Percentiles rank a stretch among this genome's conserved stretches.
Conservation (phyloP, 1,139 yeast species). For the Diutina catenulata region DNA sequence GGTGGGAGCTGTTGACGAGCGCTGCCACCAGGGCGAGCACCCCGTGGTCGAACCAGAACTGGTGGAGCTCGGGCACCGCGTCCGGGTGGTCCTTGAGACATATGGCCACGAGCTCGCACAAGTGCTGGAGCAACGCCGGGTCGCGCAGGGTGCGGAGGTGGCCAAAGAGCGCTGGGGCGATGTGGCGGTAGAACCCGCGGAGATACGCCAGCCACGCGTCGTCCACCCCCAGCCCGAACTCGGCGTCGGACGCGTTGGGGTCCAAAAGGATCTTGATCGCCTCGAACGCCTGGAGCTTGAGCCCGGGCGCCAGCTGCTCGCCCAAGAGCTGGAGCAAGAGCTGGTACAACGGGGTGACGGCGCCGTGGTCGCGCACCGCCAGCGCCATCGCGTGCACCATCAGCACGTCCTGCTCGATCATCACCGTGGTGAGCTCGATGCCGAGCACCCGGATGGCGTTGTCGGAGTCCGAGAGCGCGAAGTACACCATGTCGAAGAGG, state of each 20-base stretch:
- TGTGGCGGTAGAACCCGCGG: slow-evolving; percentile 45
- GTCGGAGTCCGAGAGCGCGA: slow-evolving; percentile 51
- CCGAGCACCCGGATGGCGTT: slow-evolving; percentile 55
- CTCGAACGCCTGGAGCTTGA: slow-evolving; percentile 74
- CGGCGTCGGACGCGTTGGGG: slow-evolving; percentile 28
- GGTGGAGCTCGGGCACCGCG: slow-evolving; percentile 39
- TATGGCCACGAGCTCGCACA: slow-evolving; percentile 59
- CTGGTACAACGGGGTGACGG: slow-evolving; percentile 28
- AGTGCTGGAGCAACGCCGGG: slow-evolving; percentile 41
- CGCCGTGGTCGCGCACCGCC: background rate
- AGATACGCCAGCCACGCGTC: slow-evolving; percentile 25
- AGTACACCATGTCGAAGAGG: slow-evolving; percentile 55
- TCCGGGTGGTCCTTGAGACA: slow-evolving; percentile 47
- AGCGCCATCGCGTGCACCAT: slow-evolving; percentile 16
- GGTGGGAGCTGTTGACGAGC: slow-evolving; percentile 25
- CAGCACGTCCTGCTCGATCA: slow-evolving; percentile 76
- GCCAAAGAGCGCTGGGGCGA: slow-evolving; percentile 47
- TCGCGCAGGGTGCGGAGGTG: slow-evolving; percentile 35
- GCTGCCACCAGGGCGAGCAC: slow-evolving; percentile 42
- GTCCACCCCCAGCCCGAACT: background rate
- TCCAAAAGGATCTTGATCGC: slow-evolving; percentile 67
- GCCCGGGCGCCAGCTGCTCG: slow-evolving; percentile 56
- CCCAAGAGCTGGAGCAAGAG: slow-evolving; percentile 52
- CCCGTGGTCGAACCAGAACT: slow-evolving; percentile 47
- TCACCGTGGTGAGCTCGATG: slow-evolving; percentile 68